A percentile compares a stretch with the other conserved stretches of the same genome.
phyloP scores from a whole-genome alignment of 208 protist genomes.

The Strigomonas galati region DNA sequence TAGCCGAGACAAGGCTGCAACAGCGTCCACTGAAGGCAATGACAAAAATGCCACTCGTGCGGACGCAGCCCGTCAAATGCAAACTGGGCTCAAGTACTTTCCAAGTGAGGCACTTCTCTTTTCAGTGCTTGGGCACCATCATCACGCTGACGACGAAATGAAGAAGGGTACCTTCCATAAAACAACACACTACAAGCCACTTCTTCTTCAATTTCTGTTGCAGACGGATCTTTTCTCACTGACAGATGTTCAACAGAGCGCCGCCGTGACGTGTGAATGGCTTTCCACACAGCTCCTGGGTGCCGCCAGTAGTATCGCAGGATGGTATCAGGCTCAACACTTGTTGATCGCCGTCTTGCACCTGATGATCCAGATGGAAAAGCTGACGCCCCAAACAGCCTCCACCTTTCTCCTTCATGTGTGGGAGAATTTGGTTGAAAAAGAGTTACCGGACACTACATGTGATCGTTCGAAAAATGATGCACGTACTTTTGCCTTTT shows the following conservation, averaged over 20 bases:
- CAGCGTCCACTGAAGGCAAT: background rate
- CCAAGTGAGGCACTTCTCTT: conserved; percentile 11
- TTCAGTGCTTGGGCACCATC: background rate
- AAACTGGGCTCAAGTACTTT: conserved; percentile 1
- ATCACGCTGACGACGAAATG: background rate
- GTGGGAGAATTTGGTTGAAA: background rate
- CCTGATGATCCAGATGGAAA: background rate
- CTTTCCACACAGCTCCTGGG: background rate
- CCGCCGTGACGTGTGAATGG: conserved; percentile 4
- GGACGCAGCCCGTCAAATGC: no score
- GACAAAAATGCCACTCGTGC: background rate
- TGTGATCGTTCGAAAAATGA: no score
- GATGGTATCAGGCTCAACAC: background rate
- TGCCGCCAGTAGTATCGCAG: background rate
- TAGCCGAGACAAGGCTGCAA: no score
- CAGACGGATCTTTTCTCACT: conserved; percentile 32
- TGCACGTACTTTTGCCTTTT: background rate
- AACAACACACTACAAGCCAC: no score
- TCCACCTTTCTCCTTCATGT: background rate
- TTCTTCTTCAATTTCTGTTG: conserved; percentile 35
- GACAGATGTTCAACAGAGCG: background rate
- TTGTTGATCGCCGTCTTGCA: background rate
- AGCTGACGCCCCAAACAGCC: background rate
- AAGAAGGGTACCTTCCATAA: background rate
- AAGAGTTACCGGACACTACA: no score